Percentiles rank a stretch among this genome's conserved stretches.
These are phyloP conservation scores for Mallotus nudiflorus DNA, from an alignment of 345 rosid genomes.

Conservation along the genomic window DNA sequence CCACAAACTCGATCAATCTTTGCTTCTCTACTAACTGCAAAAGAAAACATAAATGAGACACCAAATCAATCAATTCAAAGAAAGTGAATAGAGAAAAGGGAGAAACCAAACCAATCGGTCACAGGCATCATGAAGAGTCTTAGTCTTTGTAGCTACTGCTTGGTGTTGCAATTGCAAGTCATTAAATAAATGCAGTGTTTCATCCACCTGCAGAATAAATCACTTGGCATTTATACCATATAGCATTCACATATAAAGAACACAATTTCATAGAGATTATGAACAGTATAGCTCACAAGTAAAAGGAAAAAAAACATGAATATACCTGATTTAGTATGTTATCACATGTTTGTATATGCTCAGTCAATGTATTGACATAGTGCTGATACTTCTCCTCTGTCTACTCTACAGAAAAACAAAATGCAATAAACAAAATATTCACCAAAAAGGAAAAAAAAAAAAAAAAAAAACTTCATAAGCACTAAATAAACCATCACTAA, in stretches of 20 bases:
- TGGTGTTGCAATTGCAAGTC: conserved; percentile 89
- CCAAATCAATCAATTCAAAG: background rate
- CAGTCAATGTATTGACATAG: conserved; percentile 73
- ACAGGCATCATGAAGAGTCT: conserved; percentile 98
- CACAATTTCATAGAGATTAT: background rate
- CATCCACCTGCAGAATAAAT: conserved; percentile 73
- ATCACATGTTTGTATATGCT: conserved; percentile 90
- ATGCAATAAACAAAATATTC: conserved; percentile 9
- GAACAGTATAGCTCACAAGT: background rate
- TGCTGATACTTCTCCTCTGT: conserved; percentile 96
- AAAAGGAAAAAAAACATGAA: conserved; percentile 24
- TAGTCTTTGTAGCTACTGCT: conserved; percentile 92
- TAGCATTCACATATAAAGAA: background rate
- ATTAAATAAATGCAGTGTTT: conserved; percentile 78
- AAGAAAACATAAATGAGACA: conserved; percentile 20
- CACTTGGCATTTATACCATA: background rate
- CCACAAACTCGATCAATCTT: conserved; percentile 84
- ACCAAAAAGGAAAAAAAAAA: conserved; percentile 13
- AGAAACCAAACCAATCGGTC: conserved; percentile 71
- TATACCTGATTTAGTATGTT: conserved; percentile 80
- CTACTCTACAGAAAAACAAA: conserved; percentile 43
- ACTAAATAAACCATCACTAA: conserved; percentile 41
- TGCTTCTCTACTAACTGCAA: conserved; percentile 83
- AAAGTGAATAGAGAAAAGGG: conserved; percentile 12
- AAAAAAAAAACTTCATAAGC: no score